These are phyloP conservation scores for Leptographium flavum DNA, from an alignment of 2,329 filamentous ascomycete genomes.

Conservation along the genomic window DNA sequence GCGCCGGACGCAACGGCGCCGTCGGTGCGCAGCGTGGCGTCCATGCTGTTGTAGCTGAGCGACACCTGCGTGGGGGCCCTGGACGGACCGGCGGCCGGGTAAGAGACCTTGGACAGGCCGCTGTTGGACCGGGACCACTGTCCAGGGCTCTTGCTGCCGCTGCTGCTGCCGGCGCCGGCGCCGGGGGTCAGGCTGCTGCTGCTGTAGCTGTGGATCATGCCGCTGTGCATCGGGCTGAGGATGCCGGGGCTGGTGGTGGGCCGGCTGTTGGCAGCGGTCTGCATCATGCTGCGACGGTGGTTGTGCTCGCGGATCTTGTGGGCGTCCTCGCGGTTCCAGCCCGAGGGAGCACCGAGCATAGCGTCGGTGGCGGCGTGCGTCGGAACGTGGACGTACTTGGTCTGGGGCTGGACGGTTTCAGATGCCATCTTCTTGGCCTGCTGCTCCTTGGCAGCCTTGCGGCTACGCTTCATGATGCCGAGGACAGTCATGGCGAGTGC, in stretches of 20 bases:
- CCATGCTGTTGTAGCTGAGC: constrained; percentile 11
- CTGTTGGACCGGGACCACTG: constrained; percentile 3
- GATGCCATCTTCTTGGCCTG: constrained; percentile 31
- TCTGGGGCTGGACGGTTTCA: constrained; percentile 8
- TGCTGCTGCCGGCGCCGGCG: neutral
- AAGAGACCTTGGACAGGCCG: constrained; percentile 7
- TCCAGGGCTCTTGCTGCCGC: neutral
- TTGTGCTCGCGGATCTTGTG: constrained; percentile 35
- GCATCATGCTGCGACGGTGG: constrained; percentile 31
- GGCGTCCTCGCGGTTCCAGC: constrained; percentile 33
- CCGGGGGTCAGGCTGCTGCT: neutral
- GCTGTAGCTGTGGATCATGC: constrained; percentile 3
- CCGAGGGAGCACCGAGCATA: constrained; percentile 36
- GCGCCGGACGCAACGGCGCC: neutral
- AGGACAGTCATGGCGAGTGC: constrained; percentile 40
- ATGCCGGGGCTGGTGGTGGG: neutral
- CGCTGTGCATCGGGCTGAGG: constrained; percentile 8
- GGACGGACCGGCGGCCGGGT: constrained; percentile 3
- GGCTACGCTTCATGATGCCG: constrained; percentile 34
- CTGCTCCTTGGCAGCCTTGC: constrained; percentile 40
- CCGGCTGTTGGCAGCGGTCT: neutral
- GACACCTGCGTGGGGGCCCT: constrained; percentile 6
- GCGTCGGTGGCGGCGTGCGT: constrained; percentile 47
- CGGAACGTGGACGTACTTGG: constrained; percentile 45
- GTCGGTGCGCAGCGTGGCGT: constrained; percentile 5